Percentiles rank a stretch among this genome's conserved stretches.
Conservation (phyloP, 2,329 filamentous ascomycete genomes). For the Paecilomyces formosus region DNA sequence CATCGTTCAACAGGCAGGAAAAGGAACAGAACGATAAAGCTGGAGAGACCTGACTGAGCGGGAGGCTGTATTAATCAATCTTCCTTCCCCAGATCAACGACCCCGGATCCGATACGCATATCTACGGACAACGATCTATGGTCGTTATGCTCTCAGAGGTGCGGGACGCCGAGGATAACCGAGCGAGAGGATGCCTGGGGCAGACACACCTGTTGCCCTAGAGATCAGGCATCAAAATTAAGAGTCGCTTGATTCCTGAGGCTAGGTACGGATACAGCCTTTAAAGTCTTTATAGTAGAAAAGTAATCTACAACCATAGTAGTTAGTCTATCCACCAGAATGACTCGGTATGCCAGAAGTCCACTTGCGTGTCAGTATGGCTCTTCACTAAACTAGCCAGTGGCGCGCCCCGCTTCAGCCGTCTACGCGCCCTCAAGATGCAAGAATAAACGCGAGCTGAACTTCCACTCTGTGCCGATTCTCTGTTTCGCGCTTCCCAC, state of each 20-base stretch:
- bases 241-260: background rate
- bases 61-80: background rate
- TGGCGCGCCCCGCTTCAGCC: background rate
- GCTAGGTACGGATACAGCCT: too few species aligned
- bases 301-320: too few species aligned
- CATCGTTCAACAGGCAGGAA: constrained; percentile 1
- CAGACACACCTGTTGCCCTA: background rate
- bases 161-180: background rate
- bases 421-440: background rate
- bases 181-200: background rate
- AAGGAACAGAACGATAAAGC: background rate
- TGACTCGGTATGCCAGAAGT: too few species aligned
- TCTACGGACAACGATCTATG: too few species aligned
- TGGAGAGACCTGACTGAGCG: background rate
- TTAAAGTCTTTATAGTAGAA: too few species aligned
- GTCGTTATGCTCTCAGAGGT: background rate
- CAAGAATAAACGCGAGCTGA: background rate
- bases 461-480: background rate
- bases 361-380: too few species aligned
- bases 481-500: background rate
- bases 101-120: background rate
- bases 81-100: background rate
- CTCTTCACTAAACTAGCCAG: too few species aligned
- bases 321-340: too few species aligned
- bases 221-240: background rate